These are phyloP conservation scores for Citrullus colocynthis DNA, from an alignment of 306 rosid genomes.

Conservation along the genomic window DNA sequence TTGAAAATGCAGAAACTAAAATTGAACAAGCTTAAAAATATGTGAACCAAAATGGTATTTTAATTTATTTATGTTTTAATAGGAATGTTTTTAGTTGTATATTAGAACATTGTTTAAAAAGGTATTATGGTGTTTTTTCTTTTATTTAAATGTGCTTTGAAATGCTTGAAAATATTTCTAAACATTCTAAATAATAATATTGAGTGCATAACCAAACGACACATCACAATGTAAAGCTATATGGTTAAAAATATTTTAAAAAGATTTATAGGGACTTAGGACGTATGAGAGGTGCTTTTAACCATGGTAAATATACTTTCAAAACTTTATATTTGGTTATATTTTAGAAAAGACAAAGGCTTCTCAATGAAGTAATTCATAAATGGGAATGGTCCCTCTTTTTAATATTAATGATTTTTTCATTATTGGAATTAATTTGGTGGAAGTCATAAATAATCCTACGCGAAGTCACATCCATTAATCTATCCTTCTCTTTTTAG, in stretches of 20 bases:
- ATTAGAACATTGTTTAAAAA: too few relatives aligned
- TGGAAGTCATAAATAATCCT: background rate
- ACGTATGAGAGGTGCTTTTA: background rate
- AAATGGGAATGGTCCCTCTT: background rate
- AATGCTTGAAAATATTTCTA: too few relatives aligned
- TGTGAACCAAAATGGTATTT: too few relatives aligned
- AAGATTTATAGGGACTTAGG: background rate
- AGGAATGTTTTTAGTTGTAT: too few relatives aligned
- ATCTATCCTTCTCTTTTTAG: background rate
- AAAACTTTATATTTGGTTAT: background rate
- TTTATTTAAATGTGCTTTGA: too few relatives aligned
- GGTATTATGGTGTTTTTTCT: too few relatives aligned
- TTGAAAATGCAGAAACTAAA: too few relatives aligned
- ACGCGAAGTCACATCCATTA: background rate
- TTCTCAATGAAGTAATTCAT: background rate
- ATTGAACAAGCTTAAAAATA: too few relatives aligned
- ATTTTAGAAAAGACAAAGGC: background rate
- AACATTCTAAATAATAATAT: too few relatives aligned
- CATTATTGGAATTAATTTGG: constrained; percentile 5
- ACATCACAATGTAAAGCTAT: background rate
- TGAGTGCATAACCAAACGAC: too few relatives aligned
- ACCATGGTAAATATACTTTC: background rate
- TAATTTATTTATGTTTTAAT: too few relatives aligned
- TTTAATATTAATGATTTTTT: background rate
- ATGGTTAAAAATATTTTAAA: background rate